phyloP scores from a whole-genome alignment of 2,329 filamentous ascomycete species.

The Neofusicoccum laricinum region DNA sequence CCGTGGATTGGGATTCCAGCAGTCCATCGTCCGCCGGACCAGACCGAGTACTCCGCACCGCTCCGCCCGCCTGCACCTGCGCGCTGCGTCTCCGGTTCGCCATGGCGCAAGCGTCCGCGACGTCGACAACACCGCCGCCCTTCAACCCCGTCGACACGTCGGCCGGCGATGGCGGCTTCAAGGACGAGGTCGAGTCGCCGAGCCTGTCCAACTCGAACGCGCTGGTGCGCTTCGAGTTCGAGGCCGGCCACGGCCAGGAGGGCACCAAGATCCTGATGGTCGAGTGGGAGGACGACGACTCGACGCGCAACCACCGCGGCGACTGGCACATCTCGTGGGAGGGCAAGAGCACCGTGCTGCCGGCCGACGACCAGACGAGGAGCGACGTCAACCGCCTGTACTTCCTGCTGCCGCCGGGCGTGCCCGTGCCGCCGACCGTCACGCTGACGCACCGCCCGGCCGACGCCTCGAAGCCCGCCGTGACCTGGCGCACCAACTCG shows the following conservation, averaged over 20 bases:
- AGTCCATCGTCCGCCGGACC: not conserved
- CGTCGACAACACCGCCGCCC: conserved; percentile 30
- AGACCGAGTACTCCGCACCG: conserved; percentile 1
- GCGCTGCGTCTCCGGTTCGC: conserved; percentile 21
- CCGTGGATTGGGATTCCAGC: not conserved
- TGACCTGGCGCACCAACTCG: conserved; percentile 67
- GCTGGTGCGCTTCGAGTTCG: conserved; percentile 85
- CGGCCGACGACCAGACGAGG: conserved; percentile 55
- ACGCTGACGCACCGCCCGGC: conserved; percentile 56
- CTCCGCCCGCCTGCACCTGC: conserved; percentile 8
- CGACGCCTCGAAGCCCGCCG: conserved; percentile 40
- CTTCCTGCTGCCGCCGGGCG: conserved; percentile 73
- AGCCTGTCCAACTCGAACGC: conserved; percentile 54
- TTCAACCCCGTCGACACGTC: conserved; percentile 44
- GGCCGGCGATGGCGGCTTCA: conserved; percentile 26
- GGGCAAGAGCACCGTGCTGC: conserved; percentile 70
- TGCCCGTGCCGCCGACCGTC: conserved; percentile 68
- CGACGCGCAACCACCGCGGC: conserved; percentile 45
- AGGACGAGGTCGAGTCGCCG: conserved; percentile 45
- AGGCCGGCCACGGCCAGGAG: conserved; percentile 70
- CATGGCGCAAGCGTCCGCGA: conserved; percentile 25
- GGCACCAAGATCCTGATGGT: conserved; percentile 93
- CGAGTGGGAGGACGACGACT: conserved; percentile 72
- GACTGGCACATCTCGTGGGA: conserved; percentile 83
- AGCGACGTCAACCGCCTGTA: conserved; percentile 65